These are phyloP conservation scores for Cytospora leucostoma DNA, from an alignment of 2,329 filamentous ascomycete genomes.

Conservation along the genomic window DNA sequence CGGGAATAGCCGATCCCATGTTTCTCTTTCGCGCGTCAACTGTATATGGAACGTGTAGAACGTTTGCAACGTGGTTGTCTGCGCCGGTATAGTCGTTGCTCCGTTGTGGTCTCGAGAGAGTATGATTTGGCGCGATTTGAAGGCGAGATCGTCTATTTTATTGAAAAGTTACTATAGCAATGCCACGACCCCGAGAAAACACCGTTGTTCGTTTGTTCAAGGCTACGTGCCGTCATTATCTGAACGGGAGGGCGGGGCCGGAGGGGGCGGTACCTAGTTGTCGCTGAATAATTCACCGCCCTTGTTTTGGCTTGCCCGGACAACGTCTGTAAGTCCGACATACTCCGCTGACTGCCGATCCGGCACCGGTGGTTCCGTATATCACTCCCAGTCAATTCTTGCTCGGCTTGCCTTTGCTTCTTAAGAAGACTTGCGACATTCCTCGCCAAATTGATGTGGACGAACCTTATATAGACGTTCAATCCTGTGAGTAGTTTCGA, in stretches of 20 bases:
- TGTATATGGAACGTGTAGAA: no score
- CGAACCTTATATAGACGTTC: no score
- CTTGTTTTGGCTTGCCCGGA: no score
- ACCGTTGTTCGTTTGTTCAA: constrained; percentile 5
- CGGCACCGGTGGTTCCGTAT: constrained; percentile 17
- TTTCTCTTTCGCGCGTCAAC: neutral
- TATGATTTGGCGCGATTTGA: neutral
- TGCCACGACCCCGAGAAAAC: neutral
- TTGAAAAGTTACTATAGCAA: neutral
- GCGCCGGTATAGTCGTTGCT: neutral
- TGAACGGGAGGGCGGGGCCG: constrained; percentile 15
- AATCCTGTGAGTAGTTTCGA: no score
- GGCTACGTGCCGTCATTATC: constrained; percentile 21
- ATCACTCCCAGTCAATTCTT: no score
- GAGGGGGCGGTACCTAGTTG: constrained; percentile 15
- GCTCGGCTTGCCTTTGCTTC: neutral
- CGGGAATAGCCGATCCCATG: constrained; percentile 39
- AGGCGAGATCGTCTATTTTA: neutral
- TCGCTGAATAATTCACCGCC: constrained; percentile 24
- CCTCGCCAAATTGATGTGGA: neutral
- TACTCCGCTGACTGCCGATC: constrained; percentile 4
- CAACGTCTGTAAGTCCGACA: neutral
- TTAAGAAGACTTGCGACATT: neutral
- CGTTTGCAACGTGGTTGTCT: constrained; percentile 1
- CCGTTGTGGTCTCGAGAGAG: neutral